Evolutionary conservation across 805 yeast species (phyloP).

Genomic region (Ascoidea asiatica): DNA sequence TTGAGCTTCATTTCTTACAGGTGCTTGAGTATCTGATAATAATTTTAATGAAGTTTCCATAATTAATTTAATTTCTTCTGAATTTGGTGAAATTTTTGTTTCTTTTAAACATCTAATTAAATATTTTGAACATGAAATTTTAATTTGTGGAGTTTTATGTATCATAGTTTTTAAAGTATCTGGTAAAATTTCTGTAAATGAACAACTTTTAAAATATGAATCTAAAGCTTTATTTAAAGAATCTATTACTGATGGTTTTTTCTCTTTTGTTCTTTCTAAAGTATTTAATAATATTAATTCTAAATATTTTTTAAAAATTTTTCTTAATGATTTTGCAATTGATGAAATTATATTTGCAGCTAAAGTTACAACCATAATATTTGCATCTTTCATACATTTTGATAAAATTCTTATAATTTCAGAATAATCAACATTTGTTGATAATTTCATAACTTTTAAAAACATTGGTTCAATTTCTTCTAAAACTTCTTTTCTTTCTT

Average conservation of each 20-base stretch:
- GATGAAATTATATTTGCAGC: slow-evolving; percentile 55
- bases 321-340: slow-evolving; percentile 54
- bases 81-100: slow-evolving; percentile 33
- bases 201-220: slow-evolving; percentile 39
- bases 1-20: slow-evolving; percentile 67
- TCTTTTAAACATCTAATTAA: slow-evolving; percentile 48
- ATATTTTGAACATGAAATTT: slow-evolving; percentile 54
- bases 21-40: slow-evolving; percentile 74
- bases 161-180: slow-evolving; percentile 36
- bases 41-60: slow-evolving; percentile 44
- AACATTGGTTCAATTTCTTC: slow-evolving; percentile 42
- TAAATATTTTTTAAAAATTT: slow-evolving; percentile 40
- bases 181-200: slow-evolving; percentile 35
- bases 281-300: slow-evolving; percentile 41
- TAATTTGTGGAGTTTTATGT: slow-evolving; percentile 66
- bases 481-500: slow-evolving; percentile 77
- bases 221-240: slow-evolving; percentile 57
- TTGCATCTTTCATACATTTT: slow-evolving; percentile 78
- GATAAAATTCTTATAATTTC: slow-evolving; percentile 49
- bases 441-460: slow-evolving; percentile 39
- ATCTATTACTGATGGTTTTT: slow-evolving; percentile 64
- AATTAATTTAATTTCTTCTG: slow-evolving; percentile 41
- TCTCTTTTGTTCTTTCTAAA: slow-evolving; percentile 79
- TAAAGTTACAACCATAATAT: slow-evolving; percentile 69
- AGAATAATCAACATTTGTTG: slow-evolving; percentile 47